Evolutionary conservation across 1,139 yeast species (phyloP).

Genomic region (Hansenula lynferdii): DNA sequence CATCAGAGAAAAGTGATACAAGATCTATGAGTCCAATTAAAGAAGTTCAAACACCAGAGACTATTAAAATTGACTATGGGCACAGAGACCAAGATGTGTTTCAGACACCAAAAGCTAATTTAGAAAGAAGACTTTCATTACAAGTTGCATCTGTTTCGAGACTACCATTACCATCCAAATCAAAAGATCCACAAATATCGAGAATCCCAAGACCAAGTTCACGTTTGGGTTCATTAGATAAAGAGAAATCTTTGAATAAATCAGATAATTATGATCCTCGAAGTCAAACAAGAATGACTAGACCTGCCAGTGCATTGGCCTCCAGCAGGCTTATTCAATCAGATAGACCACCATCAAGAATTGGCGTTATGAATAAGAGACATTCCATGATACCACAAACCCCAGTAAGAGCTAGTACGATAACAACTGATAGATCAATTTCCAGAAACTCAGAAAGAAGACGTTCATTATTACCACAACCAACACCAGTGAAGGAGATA

Average conservation of each 20-base stretch:
- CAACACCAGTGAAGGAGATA: slow-evolving; percentile 19
- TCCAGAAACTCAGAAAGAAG: slow-evolving; percentile 3
- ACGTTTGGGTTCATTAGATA: slow-evolving; percentile 6
- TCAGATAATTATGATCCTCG: neutral
- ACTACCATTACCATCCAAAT: slow-evolving; percentile 3
- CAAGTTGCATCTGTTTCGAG: slow-evolving; percentile 1
- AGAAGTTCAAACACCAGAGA: slow-evolving; percentile 8
- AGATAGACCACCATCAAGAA: slow-evolving; percentile 10
- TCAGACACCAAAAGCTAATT: slow-evolving; percentile 11
- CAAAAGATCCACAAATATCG: slow-evolving; percentile 9
- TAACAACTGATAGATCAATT: neutral
- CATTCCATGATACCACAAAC: slow-evolving; percentile 19
- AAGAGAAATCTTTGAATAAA: neutral
- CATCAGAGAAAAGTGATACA: neutral
- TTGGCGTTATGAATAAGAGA: slow-evolving; percentile 9
- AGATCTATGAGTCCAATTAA: slow-evolving; percentile 2
- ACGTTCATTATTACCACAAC: slow-evolving; percentile 18
- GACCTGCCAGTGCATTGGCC: slow-evolving; percentile 16
- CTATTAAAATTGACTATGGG: neutral
- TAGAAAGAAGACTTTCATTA: slow-evolving; percentile 6
- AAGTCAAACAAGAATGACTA: slow-evolving; percentile 1
- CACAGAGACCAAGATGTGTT: slow-evolving; percentile 3
- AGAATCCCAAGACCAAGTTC: slow-evolving; percentile 21
- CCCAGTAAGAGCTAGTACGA: slow-evolving; percentile 8
- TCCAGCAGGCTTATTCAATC: slow-evolving; percentile 10